Evolutionary conservation across 192 early-diverging fungal genomes (phyloP).

Genomic region (Coemansia sp.): DNA sequence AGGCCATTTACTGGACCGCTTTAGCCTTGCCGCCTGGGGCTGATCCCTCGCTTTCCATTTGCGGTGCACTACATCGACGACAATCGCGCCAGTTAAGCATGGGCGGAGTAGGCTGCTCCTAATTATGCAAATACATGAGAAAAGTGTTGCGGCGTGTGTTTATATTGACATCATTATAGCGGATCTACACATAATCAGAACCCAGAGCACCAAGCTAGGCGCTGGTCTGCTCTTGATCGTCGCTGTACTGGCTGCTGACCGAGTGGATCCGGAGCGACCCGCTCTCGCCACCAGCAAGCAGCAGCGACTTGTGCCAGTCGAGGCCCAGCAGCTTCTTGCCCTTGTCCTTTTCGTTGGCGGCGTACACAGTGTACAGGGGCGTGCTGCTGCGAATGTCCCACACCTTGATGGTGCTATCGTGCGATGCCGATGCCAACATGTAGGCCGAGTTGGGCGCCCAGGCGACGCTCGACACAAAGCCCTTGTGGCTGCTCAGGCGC

Average conservation of each 20-base stretch:
- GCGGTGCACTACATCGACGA: not conserved
- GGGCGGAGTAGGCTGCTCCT: not conserved
- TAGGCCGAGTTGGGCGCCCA: conserved; percentile 81
- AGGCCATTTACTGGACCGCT: not conserved
- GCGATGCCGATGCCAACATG: conserved; percentile 80
- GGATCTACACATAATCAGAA: not conserved
- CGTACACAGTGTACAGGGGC: conserved; percentile 75
- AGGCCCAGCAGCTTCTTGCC: conserved; percentile 56
- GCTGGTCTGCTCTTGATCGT: conserved; percentile 15
- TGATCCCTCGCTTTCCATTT: conserved; percentile 3
- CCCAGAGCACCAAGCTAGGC: not conserved
- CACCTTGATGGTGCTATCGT: conserved; percentile 85
- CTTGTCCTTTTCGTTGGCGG: conserved; percentile 37
- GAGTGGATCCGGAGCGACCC: conserved; percentile 54
- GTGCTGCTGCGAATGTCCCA: conserved; percentile 95
- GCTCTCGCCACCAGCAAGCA: conserved; percentile 55
- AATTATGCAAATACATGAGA: not conserved
- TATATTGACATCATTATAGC: not conserved
- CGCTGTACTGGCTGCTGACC: conserved; percentile 38
- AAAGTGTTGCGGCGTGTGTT: not conserved
- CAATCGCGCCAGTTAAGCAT: not conserved
- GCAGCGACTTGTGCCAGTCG: conserved; percentile 50
- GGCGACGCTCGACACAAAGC: conserved; percentile 82
- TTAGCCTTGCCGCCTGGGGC: not conserved
- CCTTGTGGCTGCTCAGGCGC: conserved; percentile 74